Evolutionary conservation across 2,329 filamentous ascomycete species (phyloP).

Genomic region (Diaporthe citriasiana): DNA sequence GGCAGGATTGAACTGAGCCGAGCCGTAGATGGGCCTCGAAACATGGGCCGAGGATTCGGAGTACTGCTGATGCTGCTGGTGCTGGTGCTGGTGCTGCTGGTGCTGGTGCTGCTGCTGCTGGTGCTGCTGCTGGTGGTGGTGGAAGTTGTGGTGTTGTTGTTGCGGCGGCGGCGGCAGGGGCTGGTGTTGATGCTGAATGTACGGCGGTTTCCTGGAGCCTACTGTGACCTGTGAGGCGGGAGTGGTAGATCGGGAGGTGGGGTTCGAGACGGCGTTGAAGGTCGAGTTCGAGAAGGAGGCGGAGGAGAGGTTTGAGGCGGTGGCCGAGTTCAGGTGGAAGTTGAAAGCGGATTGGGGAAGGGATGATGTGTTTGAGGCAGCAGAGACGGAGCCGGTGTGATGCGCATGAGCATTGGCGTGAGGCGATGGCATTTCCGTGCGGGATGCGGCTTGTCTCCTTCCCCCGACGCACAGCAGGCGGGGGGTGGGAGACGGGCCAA

Average conservation of each 20-base stretch:
- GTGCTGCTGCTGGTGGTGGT: conserved; percentile 11
- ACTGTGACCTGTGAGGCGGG: conserved; percentile 37
- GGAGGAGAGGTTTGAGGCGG: conserved; percentile 30
- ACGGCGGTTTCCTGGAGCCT: conserved; percentile 33
- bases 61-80: conserved; percentile 2
- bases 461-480: conserved; percentile 35
- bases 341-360: conserved; percentile 42
- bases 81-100: conserved; percentile 11
- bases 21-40: conserved; percentile 39
- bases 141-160: conserved; percentile 11
- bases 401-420: conserved; percentile 38
- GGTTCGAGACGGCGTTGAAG: conserved; percentile 21
- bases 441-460: conserved; percentile 37
- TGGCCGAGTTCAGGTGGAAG: conserved; percentile 38
- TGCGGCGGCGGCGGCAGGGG: conserved; percentile 13
- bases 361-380: conserved; percentile 27
- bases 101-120: conserved; percentile 31
- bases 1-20: conserved; percentile 23
- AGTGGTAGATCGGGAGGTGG: conserved; percentile 40
- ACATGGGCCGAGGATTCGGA: conserved; percentile 34
- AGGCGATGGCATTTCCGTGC: conserved; percentile 41
- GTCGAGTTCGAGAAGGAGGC: conserved; percentile 25
- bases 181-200: conserved; percentile 13
- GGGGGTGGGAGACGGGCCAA: conserved; percentile 36
- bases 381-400: conserved; percentile 36